phyloP scores from a whole-genome alignment of 202 grass and related monocot genomes.

The Zoysia matrella region DNA sequence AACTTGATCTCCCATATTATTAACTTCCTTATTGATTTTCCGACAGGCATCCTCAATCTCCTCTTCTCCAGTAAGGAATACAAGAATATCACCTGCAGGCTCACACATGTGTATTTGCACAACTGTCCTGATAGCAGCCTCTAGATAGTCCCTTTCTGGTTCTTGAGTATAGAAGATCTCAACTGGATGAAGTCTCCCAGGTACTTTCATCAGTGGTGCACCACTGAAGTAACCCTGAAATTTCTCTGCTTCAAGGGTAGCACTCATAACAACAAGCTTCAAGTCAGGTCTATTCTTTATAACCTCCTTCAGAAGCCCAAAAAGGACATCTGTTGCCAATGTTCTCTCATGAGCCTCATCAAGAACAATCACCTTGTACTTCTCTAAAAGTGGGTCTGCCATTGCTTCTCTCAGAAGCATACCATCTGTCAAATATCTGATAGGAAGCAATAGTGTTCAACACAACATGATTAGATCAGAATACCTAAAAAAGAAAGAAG shows the following conservation, averaged over 20 bases:
- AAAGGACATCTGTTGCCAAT: conserved; percentile 82
- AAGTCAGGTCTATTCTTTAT: conserved; percentile 86
- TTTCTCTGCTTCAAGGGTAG: conserved; percentile 96
- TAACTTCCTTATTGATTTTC: conserved; percentile 83
- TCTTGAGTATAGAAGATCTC: conserved; percentile 97
- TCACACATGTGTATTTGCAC: conserved; percentile 91
- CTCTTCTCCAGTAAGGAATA: conserved; percentile 90
- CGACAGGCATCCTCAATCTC: conserved; percentile 92
- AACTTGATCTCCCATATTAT: conserved; percentile 80
- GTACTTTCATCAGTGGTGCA: conserved; percentile 96
- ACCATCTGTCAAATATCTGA: conserved; percentile 99
- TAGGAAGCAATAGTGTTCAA: conserved; percentile 92
- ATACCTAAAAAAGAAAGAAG: conserved; percentile 71
- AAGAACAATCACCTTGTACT: conserved; percentile 97
- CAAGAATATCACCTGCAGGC: conserved; percentile 78
- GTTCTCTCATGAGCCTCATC: conserved; percentile 94
- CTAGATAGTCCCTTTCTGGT: conserved; percentile 90
- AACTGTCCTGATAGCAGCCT: conserved; percentile 85
- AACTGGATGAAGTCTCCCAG: conserved; percentile 84
- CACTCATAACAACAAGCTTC: conserved; percentile 94
- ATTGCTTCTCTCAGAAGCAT: conserved; percentile 98
- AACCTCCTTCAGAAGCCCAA: conserved; percentile 93
- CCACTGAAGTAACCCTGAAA: conserved; percentile 83
- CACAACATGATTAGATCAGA: conserved; percentile 77
- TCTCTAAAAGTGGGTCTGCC: conserved; percentile 94